Evolutionary conservation across 1,139 yeast genomes (phyloP).

Genomic region (Pichia sp.): DNA sequence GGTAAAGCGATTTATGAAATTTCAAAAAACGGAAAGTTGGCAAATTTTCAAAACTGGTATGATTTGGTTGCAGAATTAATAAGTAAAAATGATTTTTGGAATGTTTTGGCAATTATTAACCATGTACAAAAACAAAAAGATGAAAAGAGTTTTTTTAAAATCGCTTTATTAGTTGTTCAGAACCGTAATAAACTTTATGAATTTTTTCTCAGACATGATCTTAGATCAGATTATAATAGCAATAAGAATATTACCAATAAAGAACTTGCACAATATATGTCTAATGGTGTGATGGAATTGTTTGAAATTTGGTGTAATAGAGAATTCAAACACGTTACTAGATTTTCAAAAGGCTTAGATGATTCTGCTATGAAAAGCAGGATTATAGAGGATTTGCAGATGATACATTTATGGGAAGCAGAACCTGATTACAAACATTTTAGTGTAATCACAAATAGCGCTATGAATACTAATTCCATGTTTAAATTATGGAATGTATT

Average conservation of each 20-base stretch:
- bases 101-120: slow-evolving; percentile 6
- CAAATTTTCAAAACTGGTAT: background rate
- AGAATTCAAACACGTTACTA: too few species aligned
- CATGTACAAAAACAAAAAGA: background rate
- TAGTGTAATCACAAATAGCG: too few species aligned
- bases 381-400: too few species aligned
- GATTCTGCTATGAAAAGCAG: too few species aligned
- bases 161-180: background rate
- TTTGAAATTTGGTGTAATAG: background rate
- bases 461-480: too few species aligned
- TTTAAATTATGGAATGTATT: background rate
- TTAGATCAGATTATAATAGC: background rate
- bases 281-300: background rate
- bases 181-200: background rate
- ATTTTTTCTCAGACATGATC: slow-evolving; percentile 4
- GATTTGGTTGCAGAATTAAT: background rate
- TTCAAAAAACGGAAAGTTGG: background rate
- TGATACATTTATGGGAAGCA: too few species aligned
- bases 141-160: background rate
- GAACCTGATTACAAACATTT: too few species aligned
- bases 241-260: background rate
- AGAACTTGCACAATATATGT: background rate
- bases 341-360: too few species aligned
- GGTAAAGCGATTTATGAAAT: slow-evolving; percentile 5
- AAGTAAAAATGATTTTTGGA: slow-evolving; percentile 1